A percentile compares a stretch with the other conserved stretches of the same genome.
Conservation (phyloP, 2,329 filamentous ascomycete species). For the Arachnopeziza araneosa region DNA sequence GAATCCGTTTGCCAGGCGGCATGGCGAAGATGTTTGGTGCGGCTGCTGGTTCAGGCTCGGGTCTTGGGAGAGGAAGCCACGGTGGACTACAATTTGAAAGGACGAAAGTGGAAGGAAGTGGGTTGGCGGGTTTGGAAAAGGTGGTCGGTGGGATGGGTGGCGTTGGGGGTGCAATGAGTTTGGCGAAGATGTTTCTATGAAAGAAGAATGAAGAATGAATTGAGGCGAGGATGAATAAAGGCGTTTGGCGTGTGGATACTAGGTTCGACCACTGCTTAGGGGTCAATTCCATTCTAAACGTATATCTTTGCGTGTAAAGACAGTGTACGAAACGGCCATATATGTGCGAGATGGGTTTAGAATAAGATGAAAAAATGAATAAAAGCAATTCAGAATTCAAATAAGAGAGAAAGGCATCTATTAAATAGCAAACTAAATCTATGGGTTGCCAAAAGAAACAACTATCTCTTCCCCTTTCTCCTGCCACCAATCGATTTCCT, state of each 20-base stretch:
- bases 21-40: conserved; percentile 53
- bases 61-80: conserved; percentile 31
- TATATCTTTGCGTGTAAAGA: background rate
- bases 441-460: background rate
- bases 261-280: background rate
- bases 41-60: conserved; percentile 42
- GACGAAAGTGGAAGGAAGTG: conserved; percentile 10
- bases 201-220: background rate
- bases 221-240: background rate
- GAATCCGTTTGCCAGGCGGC: conserved; percentile 64
- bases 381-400: background rate
- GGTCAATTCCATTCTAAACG: background rate
- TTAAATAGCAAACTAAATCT: background rate
- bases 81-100: conserved; percentile 20
- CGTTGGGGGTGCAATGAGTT: conserved; percentile 24
- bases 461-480: conserved; percentile 20
- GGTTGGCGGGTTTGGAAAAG: conserved; percentile 12
- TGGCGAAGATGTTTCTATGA: conserved; percentile 32
- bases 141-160: conserved; percentile 23
- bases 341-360: too few relatives aligned
- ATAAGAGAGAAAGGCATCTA: background rate
- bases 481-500: conserved; percentile 22
- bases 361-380: background rate
- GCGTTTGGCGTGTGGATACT: background rate
- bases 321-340: background rate